Evolutionary conservation across 2,329 filamentous ascomycete species (phyloP), one percentile per base, ranked within the genome.

Genomic region (Nemania sp.): DNA sequence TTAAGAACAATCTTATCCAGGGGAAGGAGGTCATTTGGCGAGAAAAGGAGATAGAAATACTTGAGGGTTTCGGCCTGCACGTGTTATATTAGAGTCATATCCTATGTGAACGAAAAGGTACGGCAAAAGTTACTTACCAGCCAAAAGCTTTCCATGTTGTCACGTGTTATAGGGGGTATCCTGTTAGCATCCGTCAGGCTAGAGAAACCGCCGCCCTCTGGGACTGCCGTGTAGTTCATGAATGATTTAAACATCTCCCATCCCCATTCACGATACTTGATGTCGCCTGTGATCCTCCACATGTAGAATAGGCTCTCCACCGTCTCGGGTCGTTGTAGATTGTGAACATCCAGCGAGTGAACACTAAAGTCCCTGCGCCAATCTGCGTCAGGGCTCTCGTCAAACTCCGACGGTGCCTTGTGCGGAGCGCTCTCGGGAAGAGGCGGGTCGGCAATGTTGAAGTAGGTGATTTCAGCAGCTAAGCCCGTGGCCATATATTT

Each of bases 71-170:
- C 96, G 54, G 96, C 94, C 92, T 93, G 66, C 22, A 49, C 35
- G 1, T 18, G 38, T 65, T 24, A 67, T 26, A n/a, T 64, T 52
- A 69, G 70, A 49, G 20, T 57, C 24, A 41, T 32, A 20, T 47
- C 22, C 2, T 20, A 29, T 32, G 61, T n/a, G 38, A 18, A 27
- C 13, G 7, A 35, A 24, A 15, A 13, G 29, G 32, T 26, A 27
- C 38, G 18, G n/a, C 7, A 26, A 54, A 27, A 45, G n/a, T 43
- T 22, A 83, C 91, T 82, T 82, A 93, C 92, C 84, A 99, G 88
- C 96, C 96, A 99, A 82, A 98, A 98, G 78, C 93, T 97, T 82
- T 99, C 96, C 95, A 99, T 98, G 74, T 98, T 98, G 80, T 99
- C 95, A 68, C 89, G 86, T 53, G 84, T 83, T 15, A 83, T 79